Evolutionary conservation across 2,329 filamentous ascomycete genomes (phyloP), one percentile per base, ranked within the genome.

Genomic region (Sphaerostilbella broomeana): DNA sequence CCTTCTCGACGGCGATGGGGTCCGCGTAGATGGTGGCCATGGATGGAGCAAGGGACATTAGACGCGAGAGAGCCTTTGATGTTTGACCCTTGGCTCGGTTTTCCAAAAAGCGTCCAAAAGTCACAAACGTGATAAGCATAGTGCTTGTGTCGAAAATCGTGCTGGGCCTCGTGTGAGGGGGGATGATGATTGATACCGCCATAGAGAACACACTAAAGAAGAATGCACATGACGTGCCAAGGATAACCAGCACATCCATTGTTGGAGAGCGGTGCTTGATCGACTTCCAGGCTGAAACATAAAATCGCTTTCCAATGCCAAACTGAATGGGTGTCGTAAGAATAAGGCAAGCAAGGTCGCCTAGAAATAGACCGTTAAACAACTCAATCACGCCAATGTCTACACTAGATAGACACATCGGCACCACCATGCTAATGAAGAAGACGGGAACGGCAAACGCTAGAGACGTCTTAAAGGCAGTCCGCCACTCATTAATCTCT

Each of bases 101-200:
- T 63, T 98, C 92, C 13, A 98, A 66, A 66, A 84, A 98, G 24
- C 92, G 81, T 4, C 92, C 87, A 3, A 98, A 67, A 1, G 84
- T 88, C 60, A 95, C 87, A 58, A 98, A 97, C 0, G 88, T 95
- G 60, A 98, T 89, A 36, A 98, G 73, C 92, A 97, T 98, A 16
- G 88, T 95, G 63, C 89, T 95, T 1, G 92, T 98, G 57, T 98
- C 92, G 54, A 98, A 98, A 12, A 95, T 84, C 2, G 88, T 95
- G 47, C 79, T 81, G 1, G 92, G 92, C 33, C 86, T 77, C 3
- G 73, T 76, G 57, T 97, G 87, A 6, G 87, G 85, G 16, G 77
- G 68, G n/a, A 77, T 70, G 11, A 85, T 50, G 15, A 97, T 59
- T 0, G 88, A 94, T 12, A 97, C 79, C 4, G 82, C 39, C 87